These are phyloP conservation scores for Malassezia sp. DNA, from an alignment of 1,284 basidiomycete species.

Conservation along the genomic window DNA sequence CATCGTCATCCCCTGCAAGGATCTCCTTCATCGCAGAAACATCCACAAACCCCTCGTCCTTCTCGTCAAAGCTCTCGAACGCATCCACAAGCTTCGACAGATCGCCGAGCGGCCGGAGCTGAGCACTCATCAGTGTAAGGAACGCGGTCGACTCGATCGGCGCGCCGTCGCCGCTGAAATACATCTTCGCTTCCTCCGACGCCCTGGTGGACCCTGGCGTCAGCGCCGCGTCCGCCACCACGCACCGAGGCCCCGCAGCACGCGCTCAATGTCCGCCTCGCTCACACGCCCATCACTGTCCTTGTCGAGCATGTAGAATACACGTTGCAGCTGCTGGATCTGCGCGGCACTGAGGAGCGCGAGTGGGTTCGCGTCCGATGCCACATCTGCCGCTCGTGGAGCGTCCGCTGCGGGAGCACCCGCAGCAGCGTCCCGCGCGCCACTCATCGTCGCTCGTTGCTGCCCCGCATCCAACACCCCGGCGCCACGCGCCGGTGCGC, in stretches of 20 bases:
- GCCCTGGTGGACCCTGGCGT: neutral
- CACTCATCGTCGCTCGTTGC: too few relatives aligned
- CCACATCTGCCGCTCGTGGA: too few relatives aligned
- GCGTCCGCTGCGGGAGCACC: too few relatives aligned
- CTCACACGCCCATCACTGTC: slow-evolving; percentile 46
- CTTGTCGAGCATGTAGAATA: slow-evolving; percentile 47
- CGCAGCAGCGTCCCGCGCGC: too few relatives aligned
- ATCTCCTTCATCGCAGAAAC: slow-evolving; percentile 32
- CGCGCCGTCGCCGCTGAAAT: slow-evolving; percentile 9
- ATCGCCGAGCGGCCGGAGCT: slow-evolving; percentile 34
- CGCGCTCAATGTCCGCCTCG: slow-evolving; percentile 32
- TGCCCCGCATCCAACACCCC: too few relatives aligned
- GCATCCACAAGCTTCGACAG: slow-evolving; percentile 33
- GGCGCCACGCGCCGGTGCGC: too few relatives aligned
- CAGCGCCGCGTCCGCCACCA: slow-evolving; percentile 6
- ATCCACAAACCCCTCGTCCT: slow-evolving; percentile 36
- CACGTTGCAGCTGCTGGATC: slow-evolving; percentile 48
- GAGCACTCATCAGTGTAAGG: slow-evolving; percentile 41
- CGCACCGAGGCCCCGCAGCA: slow-evolving; percentile 42
- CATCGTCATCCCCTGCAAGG: slow-evolving; percentile 31
- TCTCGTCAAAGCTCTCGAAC: slow-evolving; percentile 45
- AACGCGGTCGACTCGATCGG: slow-evolving; percentile 41
- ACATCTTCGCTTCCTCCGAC: slow-evolving; percentile 7
- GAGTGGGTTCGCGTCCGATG: slow-evolving; percentile 4
- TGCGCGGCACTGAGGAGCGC: slow-evolving; percentile 32